Conservation (phyloP, 345 rosid genomes). For the Rubroshorea leprosula region DNA sequence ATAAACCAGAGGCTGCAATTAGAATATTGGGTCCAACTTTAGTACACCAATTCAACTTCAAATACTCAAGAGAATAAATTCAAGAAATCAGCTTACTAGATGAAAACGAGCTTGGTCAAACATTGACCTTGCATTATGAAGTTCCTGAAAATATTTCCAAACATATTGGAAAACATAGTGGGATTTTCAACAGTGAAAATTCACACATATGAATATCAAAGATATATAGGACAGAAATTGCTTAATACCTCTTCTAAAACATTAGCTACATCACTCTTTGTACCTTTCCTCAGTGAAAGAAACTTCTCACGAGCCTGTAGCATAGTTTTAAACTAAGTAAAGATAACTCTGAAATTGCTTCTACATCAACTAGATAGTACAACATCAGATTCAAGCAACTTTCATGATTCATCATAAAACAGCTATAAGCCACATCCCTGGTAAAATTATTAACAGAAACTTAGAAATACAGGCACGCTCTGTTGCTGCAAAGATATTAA, state of each 20-base stretch:
- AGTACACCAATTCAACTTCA: neutral
- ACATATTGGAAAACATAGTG: conserved; percentile 4
- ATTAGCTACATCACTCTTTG: conserved; percentile 63
- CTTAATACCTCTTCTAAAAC: conserved; percentile 70
- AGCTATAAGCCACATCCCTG: neutral
- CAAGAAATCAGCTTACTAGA: conserved; percentile 44
- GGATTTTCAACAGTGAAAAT: conserved; percentile 2
- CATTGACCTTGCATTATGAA: conserved; percentile 73
- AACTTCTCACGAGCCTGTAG: conserved; percentile 93
- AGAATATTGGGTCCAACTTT: neutral
- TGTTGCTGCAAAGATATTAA: neutral
- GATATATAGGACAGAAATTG: neutral
- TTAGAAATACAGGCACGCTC: neutral
- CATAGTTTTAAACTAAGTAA: conserved; percentile 5
- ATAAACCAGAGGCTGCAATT: conserved; percentile 9
- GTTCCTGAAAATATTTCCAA: conserved; percentile 56
- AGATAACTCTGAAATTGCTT: conserved; percentile 9
- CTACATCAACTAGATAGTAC: neutral
- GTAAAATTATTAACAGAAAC: neutral
- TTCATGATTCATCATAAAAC: neutral
- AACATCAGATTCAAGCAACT: conserved; percentile 13
- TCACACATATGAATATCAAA: conserved; percentile 6
- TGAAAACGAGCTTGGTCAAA: conserved; percentile 96
- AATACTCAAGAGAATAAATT: neutral
- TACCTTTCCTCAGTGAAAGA: conserved; percentile 89